Conservation (phyloP, 495 filamentous ascomycete genomes). For the Neurospora tetrasperma region DNA sequence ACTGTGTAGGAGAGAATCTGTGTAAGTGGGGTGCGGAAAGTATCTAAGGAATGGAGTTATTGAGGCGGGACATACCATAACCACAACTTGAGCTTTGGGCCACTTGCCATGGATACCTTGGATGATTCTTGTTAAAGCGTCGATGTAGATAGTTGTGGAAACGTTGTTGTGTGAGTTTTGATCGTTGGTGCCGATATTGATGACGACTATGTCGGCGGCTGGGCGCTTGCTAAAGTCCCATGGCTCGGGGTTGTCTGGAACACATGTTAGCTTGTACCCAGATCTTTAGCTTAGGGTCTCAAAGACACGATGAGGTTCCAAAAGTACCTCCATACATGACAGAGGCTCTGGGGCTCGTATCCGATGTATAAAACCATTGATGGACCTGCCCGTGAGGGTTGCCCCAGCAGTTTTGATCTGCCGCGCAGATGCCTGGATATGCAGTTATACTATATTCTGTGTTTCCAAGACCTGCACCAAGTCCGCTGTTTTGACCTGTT, state of each 20-base stretch:
- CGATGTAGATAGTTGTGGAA: constrained; percentile 39
- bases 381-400: constrained; percentile 45
- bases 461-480: constrained; percentile 51
- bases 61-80: constrained; percentile 39
- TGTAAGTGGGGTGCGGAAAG: neutral
- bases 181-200: constrained; percentile 62
- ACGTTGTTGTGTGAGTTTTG: constrained; percentile 50
- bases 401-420: constrained; percentile 49
- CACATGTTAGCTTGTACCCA: neutral
- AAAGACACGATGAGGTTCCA: neutral
- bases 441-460: constrained; percentile 54
- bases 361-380: constrained; percentile 58
- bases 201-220: constrained; percentile 55
- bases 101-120: constrained; percentile 50
- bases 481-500: constrained; percentile 16
- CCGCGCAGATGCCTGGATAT: constrained; percentile 51
- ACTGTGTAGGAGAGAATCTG: constrained; percentile 22
- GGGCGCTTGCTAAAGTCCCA: constrained; percentile 51
- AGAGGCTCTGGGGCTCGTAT: constrained; percentile 43
- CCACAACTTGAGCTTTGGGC: constrained; percentile 51
- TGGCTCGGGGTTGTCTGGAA: constrained; percentile 39
- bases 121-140: constrained; percentile 49
- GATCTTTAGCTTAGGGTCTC: neutral
- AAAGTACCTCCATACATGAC: constrained; percentile 39
- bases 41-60: neutral